A percentile compares a stretch with the other conserved stretches of the same genome.
Evolutionary conservation across 441 rosid genomes (phyloP).

Genomic region (Raphanus hybrid): DNA sequence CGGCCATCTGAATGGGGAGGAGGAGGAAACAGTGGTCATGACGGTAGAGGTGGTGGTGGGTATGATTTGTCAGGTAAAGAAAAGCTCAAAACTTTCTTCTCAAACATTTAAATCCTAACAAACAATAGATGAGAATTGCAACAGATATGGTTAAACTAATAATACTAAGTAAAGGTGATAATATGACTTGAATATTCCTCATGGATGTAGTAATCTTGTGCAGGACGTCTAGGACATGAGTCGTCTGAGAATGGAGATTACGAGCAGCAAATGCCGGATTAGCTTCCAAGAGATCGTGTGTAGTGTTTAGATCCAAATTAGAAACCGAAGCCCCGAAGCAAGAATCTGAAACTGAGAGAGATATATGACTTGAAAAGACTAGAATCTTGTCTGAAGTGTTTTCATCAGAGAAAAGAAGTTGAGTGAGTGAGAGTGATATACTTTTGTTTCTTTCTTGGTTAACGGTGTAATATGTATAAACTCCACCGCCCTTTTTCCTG

Average conservation of each 20-base stretch:
- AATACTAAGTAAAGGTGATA: not conserved
- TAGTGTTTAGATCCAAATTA: conserved; percentile 38
- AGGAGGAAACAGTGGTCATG: conserved; percentile 43
- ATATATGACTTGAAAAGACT: conserved; percentile 16
- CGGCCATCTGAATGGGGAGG: conserved; percentile 62
- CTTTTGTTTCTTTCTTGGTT: conserved; percentile 37
- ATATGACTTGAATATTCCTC: conserved; percentile 16
- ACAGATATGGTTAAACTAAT: not conserved
- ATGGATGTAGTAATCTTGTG: conserved; percentile 29
- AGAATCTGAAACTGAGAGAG: conserved; percentile 30
- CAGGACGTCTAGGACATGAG: conserved; percentile 67
- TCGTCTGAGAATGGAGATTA: conserved; percentile 74
- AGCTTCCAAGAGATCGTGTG: conserved; percentile 30
- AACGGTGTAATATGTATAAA: conserved; percentile 35
- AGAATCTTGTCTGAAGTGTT: conserved; percentile 14
- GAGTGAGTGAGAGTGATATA: conserved; percentile 42
- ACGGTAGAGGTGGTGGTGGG: conserved; percentile 48
- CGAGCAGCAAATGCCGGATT: conserved; percentile 57
- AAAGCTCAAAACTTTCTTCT: conserved; percentile 20
- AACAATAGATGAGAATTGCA: not conserved
- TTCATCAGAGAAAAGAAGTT: conserved; percentile 30
- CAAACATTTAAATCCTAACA: not conserved
- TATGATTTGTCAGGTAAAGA: conserved; percentile 68
- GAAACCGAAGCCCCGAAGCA: conserved; percentile 28
- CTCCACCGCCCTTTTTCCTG: conserved; percentile 26